phyloP scores from a whole-genome alignment of 2,329 filamentous ascomycete species.

The Talaromyces islandicus region DNA sequence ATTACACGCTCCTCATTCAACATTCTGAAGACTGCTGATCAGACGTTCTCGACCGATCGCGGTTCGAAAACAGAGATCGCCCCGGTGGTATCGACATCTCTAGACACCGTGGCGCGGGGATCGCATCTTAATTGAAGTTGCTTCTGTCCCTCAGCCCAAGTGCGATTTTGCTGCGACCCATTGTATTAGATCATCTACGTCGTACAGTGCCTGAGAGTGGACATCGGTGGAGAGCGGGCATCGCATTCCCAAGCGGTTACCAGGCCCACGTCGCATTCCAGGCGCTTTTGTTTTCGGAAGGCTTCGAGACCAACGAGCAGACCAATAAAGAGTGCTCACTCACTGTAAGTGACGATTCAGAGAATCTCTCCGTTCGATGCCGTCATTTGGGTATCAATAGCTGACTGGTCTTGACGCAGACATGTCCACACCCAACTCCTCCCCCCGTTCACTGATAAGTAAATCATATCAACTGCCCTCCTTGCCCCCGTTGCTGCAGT shows the following conservation, averaged over 20 bases:
- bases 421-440: not conserved
- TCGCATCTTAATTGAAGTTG: not conserved
- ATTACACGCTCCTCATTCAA: not conserved
- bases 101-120: not conserved
- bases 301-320: not conserved
- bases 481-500: not conserved
- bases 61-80: constrained; percentile 7
- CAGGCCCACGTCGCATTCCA: constrained; percentile 8
- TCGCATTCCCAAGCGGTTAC: constrained; percentile 8
- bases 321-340: not conserved
- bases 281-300: constrained; percentile 10
- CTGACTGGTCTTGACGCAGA: constrained; percentile 8
- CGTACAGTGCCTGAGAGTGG: not conserved
- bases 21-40: not conserved
- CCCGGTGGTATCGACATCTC: constrained; percentile 3
- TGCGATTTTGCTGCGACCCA: not conserved
- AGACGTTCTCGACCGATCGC: not conserved
- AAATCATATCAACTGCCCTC: not conserved
- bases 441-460: not conserved
- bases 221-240: not conserved
- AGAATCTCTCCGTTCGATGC: not conserved
- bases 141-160: not conserved
- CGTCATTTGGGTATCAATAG: constrained; percentile 5
- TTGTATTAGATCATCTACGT: not conserved
- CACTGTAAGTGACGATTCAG: not conserved